Evolutionary conservation across 2,329 filamentous ascomycete genomes (phyloP), one percentile per base, ranked within the genome.

Genomic region (Neocatenulostroma microsporum): DNA sequence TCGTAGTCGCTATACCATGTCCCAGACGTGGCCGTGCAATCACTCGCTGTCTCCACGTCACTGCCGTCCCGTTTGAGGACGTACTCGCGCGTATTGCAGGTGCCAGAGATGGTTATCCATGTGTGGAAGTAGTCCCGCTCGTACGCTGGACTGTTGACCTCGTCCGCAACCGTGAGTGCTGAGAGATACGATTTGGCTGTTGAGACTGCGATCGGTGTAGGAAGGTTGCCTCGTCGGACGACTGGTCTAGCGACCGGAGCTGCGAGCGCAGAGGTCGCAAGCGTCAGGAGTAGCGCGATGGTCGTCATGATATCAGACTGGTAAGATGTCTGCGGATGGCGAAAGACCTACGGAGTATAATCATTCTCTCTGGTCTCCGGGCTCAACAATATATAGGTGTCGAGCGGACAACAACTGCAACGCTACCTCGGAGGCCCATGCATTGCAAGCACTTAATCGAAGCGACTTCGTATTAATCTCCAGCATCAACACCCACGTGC

Each of bases 61-160:
- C 67, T 73, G 31, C 83, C 84, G 56, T 91, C 84, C 25, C 84
- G 80, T 61, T 78, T 72, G 18, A 89, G 70, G 23, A 89, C 82
- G 2, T 68, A 74, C 54, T 88, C 83, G 36, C 75, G 69, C 14
- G 82, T 82, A 63, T 86, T 79, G 71, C 84, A 91, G 4, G 62
- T 61, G 7, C 80, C 81, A 11, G 61, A 64, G 50, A 78, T 71
- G 20, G 75, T 79, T 48, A 70, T 73, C 82, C 82, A 87, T 60
- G 79, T 76, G 2, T 78, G 79, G 63, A 88, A 88, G 35, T 79
- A 62, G 49, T 74, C 70, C 35, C 84, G 78, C 39, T 70, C 64
- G 62, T 87, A 86, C 14, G 53, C 66, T 66, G 41, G 51, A 21
- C 32, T 44, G 40, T 55, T 56, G 24, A 36, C 48, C 34, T 53